Evolutionary conservation across 2,329 filamentous ascomycete species (phyloP).

Genomic region (Nigrospora oryzae): DNA sequence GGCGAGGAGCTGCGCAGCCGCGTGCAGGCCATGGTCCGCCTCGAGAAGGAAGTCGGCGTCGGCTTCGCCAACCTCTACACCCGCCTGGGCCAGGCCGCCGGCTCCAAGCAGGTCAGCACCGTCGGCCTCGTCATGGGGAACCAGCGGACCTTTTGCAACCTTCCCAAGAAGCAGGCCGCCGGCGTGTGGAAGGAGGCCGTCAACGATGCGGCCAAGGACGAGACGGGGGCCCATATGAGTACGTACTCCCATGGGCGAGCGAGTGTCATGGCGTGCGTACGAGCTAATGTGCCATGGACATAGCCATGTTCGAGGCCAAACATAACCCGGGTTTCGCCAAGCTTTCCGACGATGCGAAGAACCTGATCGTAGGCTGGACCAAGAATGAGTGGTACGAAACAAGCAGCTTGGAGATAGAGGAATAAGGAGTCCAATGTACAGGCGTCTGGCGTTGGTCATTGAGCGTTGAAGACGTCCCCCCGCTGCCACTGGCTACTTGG

Average conservation of each 20-base stretch:
- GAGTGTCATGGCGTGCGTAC: too few relatives aligned
- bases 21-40: constrained; percentile 56
- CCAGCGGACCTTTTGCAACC: constrained; percentile 80
- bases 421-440: constrained; percentile 6
- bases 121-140: constrained; percentile 53
- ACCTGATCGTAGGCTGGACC: constrained; percentile 57
- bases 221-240: constrained; percentile 72
- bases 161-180: constrained; percentile 50
- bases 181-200: constrained; percentile 60
- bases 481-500: too few relatives aligned
- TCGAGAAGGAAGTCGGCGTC: constrained; percentile 57
- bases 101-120: constrained; percentile 41
- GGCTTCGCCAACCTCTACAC: constrained; percentile 87
- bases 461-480: not conserved
- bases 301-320: constrained; percentile 64
- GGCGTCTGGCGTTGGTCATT: not conserved
- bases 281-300: too few relatives aligned
- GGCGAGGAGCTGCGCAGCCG: constrained; percentile 72
- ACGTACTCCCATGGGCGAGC: constrained; percentile 20
- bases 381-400: constrained; percentile 59
- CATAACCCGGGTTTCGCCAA: constrained; percentile 66
- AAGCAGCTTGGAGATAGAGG: constrained; percentile 26
- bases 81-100: constrained; percentile 62
- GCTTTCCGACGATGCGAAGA: constrained; percentile 57
- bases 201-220: constrained; percentile 73